These are phyloP conservation scores for Silene latifolia DNA, from an alignment of 148 eudicot genomes.

Conservation along the genomic window DNA sequence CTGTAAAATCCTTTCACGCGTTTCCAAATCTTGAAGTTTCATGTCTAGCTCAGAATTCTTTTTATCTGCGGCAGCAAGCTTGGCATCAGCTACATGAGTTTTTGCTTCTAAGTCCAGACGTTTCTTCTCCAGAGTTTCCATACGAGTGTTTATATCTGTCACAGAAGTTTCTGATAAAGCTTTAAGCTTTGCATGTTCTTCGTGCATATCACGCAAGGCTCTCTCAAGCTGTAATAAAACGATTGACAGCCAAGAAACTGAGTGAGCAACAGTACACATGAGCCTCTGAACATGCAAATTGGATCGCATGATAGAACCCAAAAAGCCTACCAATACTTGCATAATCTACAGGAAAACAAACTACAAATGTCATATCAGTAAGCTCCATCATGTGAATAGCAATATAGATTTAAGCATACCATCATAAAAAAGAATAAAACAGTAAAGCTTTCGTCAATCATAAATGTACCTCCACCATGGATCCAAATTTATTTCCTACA, in stretches of 20 bases:
- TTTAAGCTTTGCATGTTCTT: slow-evolving; percentile 51
- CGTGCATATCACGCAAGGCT: slow-evolving; percentile 55
- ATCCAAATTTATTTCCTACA: not conserved
- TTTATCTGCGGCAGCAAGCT: slow-evolving; percentile 66
- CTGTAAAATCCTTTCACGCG: slow-evolving; percentile 65
- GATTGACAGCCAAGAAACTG: slow-evolving; percentile 4
- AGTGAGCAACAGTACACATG: slow-evolving; percentile 1
- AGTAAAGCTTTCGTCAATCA: not conserved
- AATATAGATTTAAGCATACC: not conserved
- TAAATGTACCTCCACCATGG: not conserved
- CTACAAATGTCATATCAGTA: not conserved
- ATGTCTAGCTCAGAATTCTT: slow-evolving; percentile 65
- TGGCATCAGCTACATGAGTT: slow-evolving; percentile 51
- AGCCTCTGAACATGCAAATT: not conserved
- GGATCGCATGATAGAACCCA: not conserved
- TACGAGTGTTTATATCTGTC: slow-evolving; percentile 48
- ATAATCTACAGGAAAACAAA: not conserved
- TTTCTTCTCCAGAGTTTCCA: slow-evolving; percentile 51
- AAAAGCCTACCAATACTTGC: not conserved
- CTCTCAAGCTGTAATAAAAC: slow-evolving; percentile 67
- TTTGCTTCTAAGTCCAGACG: slow-evolving; percentile 58
- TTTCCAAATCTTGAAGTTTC: slow-evolving; percentile 69
- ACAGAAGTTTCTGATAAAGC: slow-evolving; percentile 43
- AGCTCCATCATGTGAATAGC: not conserved
- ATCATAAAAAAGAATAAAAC: not conserved